Evolutionary conservation across 257 asterid genomes (phyloP).

Genomic region (Capsicum baccatum): DNA sequence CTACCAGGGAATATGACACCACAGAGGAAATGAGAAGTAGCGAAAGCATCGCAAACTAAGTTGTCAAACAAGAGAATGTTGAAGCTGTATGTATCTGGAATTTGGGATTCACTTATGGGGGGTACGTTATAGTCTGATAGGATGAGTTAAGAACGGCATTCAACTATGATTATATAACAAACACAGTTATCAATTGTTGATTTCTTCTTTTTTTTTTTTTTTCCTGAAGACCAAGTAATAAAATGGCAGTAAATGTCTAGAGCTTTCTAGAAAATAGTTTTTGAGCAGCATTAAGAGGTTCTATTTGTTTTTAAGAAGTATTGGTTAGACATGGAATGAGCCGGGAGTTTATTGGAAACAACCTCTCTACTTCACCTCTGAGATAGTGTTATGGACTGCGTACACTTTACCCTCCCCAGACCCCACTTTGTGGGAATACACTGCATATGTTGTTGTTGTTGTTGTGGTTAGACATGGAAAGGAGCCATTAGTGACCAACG

Average conservation of each 20-base stretch:
- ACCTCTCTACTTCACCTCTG: too few species aligned
- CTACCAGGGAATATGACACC: not conserved
- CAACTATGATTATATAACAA: not conserved
- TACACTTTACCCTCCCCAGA: too few species aligned
- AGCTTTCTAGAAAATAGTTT: not conserved
- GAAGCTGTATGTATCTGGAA: not conserved
- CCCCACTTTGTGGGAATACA: too few species aligned
- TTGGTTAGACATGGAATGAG: not conserved
- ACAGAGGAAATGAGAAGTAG: not conserved
- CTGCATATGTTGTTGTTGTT: too few species aligned
- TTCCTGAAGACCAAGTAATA: not conserved
- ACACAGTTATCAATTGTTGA: not conserved
- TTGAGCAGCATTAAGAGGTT: constrained; percentile 6
- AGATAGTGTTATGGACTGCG: too few species aligned
- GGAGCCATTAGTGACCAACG: not conserved
- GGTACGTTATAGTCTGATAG: constrained; percentile 7
- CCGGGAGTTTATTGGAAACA: too few species aligned
- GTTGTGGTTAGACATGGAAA: not conserved
- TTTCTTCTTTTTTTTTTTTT: not conserved
- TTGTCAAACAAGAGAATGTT: not conserved
- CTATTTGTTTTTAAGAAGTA: constrained; percentile 14
- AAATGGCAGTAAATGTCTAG: not conserved
- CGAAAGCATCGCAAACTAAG: not conserved
- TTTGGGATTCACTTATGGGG: constrained; percentile 9
- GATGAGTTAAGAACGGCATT: not conserved